These are phyloP conservation scores for Nymphaea colorata DNA, from an alignment of 164 flowering plant species.

Conservation along the genomic window DNA sequence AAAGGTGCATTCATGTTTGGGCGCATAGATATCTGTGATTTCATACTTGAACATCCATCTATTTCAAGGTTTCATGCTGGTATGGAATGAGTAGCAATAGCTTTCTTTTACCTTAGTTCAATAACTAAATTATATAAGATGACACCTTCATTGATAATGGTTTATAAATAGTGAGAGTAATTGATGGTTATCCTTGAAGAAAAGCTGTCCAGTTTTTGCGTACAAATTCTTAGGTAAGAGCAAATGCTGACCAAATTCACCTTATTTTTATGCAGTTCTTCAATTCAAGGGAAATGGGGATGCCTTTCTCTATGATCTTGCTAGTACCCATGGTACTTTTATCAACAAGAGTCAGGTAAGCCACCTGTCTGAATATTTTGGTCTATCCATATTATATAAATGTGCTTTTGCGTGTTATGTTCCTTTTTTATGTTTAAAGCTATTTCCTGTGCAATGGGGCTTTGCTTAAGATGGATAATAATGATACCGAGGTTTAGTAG, in stretches of 20 bases:
- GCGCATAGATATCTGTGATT: conserved; percentile 81
- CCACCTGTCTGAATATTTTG: not conserved
- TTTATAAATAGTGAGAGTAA: too few relatives aligned
- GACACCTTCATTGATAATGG: too few relatives aligned
- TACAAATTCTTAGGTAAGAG: not conserved
- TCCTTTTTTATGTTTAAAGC: not conserved
- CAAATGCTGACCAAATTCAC: not conserved
- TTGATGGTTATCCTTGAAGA: too few relatives aligned
- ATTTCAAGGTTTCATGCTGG: conserved; percentile 97
- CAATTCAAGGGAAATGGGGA: conserved; percentile 71
- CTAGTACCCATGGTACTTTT: conserved; percentile 89
- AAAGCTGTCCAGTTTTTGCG: too few relatives aligned
- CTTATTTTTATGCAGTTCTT: conserved; percentile 35
- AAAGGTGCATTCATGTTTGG: conserved; percentile 99
- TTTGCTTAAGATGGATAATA: not conserved
- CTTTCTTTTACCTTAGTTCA: too few relatives aligned
- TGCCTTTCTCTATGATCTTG: conserved; percentile 81
- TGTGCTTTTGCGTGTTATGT: conserved; percentile 1
- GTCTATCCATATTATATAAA: not conserved
- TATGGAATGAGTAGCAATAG: conserved; percentile 8
- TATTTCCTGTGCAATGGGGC: not conserved
- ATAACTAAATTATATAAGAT: too few relatives aligned
- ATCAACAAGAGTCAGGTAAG: conserved; percentile 82
- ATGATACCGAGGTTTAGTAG: too few relatives aligned
- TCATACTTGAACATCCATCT: conserved; percentile 87